Percentiles rank a stretch among this genome's conserved stretches.
Evolutionary conservation across 192 early-diverging fungal species (phyloP).

Genomic region (Coemansia sp.): DNA sequence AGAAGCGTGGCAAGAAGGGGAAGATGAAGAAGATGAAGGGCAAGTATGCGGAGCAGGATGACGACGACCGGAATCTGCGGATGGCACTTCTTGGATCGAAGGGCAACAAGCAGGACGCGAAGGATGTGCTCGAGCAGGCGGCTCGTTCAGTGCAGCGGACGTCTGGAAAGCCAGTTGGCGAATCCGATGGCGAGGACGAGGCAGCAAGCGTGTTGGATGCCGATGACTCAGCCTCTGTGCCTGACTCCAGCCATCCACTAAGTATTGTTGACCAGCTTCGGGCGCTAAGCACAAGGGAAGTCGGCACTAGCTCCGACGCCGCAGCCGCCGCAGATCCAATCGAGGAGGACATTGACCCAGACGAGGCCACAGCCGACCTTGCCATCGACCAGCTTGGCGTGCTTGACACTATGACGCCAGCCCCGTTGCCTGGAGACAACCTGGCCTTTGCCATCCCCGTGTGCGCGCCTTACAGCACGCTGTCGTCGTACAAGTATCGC

Average conservation of each 20-base stretch:
- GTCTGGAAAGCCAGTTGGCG: not conserved
- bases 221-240: not conserved
- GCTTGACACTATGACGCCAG: constrained; percentile 78
- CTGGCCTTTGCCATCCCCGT: constrained; percentile 86
- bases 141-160: not conserved
- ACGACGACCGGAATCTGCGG: constrained; percentile 82
- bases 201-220: not conserved
- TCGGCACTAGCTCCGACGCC: not conserved
- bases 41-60: constrained; percentile 91
- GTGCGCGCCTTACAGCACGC: constrained; percentile 84
- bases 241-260: constrained; percentile 5
- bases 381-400: constrained; percentile 56
- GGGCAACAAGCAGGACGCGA: constrained; percentile 48
- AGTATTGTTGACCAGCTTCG: constrained; percentile 32
- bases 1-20: constrained; percentile 79
- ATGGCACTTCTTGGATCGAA: constrained; percentile 77
- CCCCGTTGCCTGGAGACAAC: constrained; percentile 76
- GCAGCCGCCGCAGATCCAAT: not conserved
- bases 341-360: constrained; percentile 24
- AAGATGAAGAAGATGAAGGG: constrained; percentile 90
- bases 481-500: constrained; percentile 92
- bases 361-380: constrained; percentile 37
- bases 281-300: constrained; percentile 9
- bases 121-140: not conserved
- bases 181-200: not conserved